phyloP scores from a whole-genome alignment of 805 yeast species.

The Myxozyma neotropica region DNA sequence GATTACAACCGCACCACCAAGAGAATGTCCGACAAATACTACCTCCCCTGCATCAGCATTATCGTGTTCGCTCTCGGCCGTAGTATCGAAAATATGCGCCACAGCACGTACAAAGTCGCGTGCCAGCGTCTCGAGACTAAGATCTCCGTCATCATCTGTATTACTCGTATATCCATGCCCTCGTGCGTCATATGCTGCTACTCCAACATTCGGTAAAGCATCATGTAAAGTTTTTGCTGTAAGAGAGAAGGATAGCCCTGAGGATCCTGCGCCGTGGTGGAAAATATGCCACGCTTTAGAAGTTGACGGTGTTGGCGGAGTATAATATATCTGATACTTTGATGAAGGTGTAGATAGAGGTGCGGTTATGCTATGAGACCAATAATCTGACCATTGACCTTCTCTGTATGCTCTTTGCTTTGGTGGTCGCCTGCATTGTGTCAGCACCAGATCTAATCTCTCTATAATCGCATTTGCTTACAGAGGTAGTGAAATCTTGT shows the following conservation, averaged over 20 bases:
- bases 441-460: too few species aligned
- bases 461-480: neutral
- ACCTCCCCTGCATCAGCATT: conserved; percentile 41
- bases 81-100: conserved; percentile 44
- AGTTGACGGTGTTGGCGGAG: conserved; percentile 5
- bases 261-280: conserved; percentile 96
- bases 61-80: conserved; percentile 20
- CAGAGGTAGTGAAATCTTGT: neutral
- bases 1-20: conserved; percentile 87
- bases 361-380: neutral
- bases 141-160: conserved; percentile 42
- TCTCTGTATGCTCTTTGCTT: neutral
- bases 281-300: conserved; percentile 55
- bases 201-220: conserved; percentile 53
- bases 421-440: conserved; percentile 1
- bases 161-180: conserved; percentile 71
- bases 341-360: conserved; percentile 1
- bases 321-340: conserved; percentile 16
- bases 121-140: conserved; percentile 54
- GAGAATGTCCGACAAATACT: conserved; percentile 81
- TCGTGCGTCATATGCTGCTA: conserved; percentile 74
- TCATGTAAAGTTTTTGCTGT: conserved; percentile 22
- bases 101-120: conserved; percentile 61
- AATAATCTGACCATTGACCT: conserved; percentile 10
- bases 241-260: conserved; percentile 71